Base-by-base conservation (phyloP, 2,329 filamentous ascomycete genomes). In the Cordyceps javanica region DNA sequence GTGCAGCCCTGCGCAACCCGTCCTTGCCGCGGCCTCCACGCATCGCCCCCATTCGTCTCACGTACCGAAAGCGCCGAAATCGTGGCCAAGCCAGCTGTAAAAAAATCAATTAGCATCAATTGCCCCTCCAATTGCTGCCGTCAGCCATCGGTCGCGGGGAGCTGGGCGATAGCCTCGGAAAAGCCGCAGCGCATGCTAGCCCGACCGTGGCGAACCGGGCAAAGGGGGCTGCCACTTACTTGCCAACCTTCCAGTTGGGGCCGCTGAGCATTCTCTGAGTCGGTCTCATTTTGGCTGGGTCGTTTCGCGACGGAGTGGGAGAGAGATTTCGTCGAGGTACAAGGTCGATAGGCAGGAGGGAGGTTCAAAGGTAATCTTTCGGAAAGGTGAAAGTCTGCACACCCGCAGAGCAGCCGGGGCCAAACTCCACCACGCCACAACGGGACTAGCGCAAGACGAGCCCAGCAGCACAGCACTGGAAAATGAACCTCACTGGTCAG, bases 51-150 rank as follows among this genome's bases (percentile, higher is more conserved):
- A 59, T 10, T 57, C 45, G 45, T 42, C 44, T 64, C 64, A 83
- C 85, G 78, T 83, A 91, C 88, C 89, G 64, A 92, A 76, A 68
- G 78, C 76, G 68, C 89, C 89, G 88, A 89, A 93, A 73, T 75
- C 75, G 66, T 60, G 58, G 48, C 89, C 89, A 60, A 92, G 76
- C 74, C 79, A 91, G 72, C 89, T 92, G 66, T 64, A 62, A 21
- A 60, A 56, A 46, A 11, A 10, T 7, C 42, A 44, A 60, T 73
- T 62, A 72, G 70, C 60, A 59, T 50, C 19, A 7, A 14, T 25
- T 41, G 25, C n/a, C 14, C 6, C 8, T 14, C 11, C 1, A 23
- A 32, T 36, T 25, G 3, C 3, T 19, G 30, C n/a, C 16, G 8
- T 46, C 7, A 26, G 9, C 13, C 3, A 10, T 28, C 34, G 42